Base-by-base conservation (phyloP, 164 flowering plant genomes). In the Platanus orientalis region DNA sequence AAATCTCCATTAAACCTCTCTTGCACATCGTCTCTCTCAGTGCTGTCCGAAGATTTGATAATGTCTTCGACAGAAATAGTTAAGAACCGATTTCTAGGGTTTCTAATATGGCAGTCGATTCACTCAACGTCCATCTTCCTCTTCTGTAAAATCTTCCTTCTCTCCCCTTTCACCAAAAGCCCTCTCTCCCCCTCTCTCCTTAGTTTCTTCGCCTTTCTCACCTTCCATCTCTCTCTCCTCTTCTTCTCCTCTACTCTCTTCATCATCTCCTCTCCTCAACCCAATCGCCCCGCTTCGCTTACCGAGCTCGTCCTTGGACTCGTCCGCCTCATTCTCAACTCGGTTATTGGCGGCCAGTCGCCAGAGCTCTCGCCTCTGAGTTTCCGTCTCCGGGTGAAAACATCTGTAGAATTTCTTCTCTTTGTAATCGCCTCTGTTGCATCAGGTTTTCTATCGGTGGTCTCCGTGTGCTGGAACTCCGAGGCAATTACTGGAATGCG, bases 101-200 rank as follows among this genome's bases (percentile, higher is more conserved):
- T 83, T 61, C 72, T 84, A 10, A 78, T 90, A 12, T 88, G 97
- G 94, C 89, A 90, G 63, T 74, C 78, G 28, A 76, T 88, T 39
- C 70, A 68, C 60, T 81, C 88, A 1, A 55, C 87, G 0, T 9
- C 42, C 77, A 54, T 85, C 58, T 87, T 73, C 75, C 7, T 72
- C 63, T 29, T 81, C 70, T 69, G 61, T 78, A 75, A 68, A 57
- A 28, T 61, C 67, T 45, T 75, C 20, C 19, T 76, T 12, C 74
- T 79, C 61, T 58, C 77, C 2, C 79, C 60, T 12, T 52, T 62
- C 72, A 25, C 73, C 36, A 21, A 21, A 26, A 48, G 32, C 69
- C 63, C 71, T 56, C 21, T 52, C 68, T 44, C 68, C 24, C 62
- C 65, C 20, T 42, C 77, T 36, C 56, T 67, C 58, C 16, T 51